Conservation (phyloP, 495 filamentous ascomycete species). For the Hypoxylon cercidicola region DNA sequence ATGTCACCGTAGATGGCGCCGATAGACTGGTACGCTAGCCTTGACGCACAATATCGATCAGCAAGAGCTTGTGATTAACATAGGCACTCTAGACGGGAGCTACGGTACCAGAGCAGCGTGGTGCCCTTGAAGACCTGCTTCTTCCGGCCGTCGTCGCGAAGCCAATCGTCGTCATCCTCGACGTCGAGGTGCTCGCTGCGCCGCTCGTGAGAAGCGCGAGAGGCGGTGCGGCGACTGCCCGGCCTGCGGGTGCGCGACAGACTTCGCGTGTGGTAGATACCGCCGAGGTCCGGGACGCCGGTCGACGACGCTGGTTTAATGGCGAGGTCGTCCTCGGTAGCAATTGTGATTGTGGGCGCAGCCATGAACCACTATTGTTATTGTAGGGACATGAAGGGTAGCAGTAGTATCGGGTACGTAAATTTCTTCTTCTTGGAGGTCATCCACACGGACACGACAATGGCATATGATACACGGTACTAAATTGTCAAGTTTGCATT, state of each 20-base stretch:
- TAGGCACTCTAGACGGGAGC: no score
- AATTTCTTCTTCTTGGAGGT: conserved; percentile 1
- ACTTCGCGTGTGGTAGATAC: conserved; percentile 54
- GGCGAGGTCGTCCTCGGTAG: conserved; percentile 37
- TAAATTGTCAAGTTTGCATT: not conserved
- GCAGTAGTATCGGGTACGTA: conserved; percentile 11
- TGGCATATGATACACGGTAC: not conserved
- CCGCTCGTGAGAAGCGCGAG: conserved; percentile 38
- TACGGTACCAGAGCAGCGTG: conserved; percentile 53
- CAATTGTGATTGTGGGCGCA: conserved; percentile 33
- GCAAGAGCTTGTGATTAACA: conserved; percentile 11
- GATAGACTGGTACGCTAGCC: conserved; percentile 73
- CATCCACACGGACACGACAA: not conserved
- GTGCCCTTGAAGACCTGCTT: conserved; percentile 59
- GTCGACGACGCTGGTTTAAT: conserved; percentile 22
- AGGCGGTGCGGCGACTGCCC: conserved; percentile 39
- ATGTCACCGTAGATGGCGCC: conserved; percentile 84
- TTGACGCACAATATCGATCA: conserved; percentile 45
- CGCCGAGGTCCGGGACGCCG: conserved; percentile 39
- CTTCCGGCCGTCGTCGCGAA: conserved; percentile 45
- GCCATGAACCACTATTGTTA: conserved; percentile 26
- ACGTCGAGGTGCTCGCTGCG: conserved; percentile 42
- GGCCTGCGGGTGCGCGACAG: conserved; percentile 38
- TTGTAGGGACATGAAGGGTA: conserved; percentile 9
- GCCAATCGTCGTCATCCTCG: conserved; percentile 55